Percentiles rank a stretch among this genome's conserved stretches.
These are phyloP conservation scores for Annulohypoxylon nitens DNA, from an alignment of 495 filamentous ascomycete species.

Conservation along the genomic window DNA sequence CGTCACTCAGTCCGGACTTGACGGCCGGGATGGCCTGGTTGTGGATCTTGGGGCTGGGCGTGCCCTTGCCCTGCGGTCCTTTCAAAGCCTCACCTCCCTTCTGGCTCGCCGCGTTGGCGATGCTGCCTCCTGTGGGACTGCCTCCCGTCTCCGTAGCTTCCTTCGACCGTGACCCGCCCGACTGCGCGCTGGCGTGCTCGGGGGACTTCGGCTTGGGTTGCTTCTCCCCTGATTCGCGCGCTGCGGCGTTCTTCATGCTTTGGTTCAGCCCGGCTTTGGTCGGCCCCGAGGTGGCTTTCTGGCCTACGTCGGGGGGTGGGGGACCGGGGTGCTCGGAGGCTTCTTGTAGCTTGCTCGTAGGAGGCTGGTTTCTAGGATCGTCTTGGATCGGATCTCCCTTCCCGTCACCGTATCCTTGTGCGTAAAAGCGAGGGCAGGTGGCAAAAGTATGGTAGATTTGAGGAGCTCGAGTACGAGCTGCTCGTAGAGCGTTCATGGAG, in stretches of 20 bases:
- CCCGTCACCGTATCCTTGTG: slow-evolving; percentile 54
- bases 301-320: slow-evolving; percentile 48
- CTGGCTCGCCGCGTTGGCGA: slow-evolving; percentile 53
- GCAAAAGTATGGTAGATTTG: slow-evolving; percentile 36
- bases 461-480: slow-evolving; percentile 37
- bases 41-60: slow-evolving; percentile 61
- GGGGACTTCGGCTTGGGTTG: slow-evolving; percentile 30
- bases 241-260: slow-evolving; percentile 44
- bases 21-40: slow-evolving; percentile 55
- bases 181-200: slow-evolving; percentile 58
- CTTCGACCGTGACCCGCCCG: slow-evolving; percentile 61
- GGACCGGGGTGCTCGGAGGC: slow-evolving; percentile 54
- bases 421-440: slow-evolving; percentile 26
- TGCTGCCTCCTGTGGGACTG: slow-evolving; percentile 49
- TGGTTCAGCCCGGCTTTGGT: slow-evolving; percentile 47
- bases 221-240: slow-evolving; percentile 38
- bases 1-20: slow-evolving; percentile 55
- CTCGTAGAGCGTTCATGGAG: slow-evolving; percentile 40
- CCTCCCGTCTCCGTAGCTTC: slow-evolving; percentile 56
- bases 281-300: slow-evolving; percentile 44
- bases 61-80: slow-evolving; percentile 54
- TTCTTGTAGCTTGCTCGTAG: slow-evolving; percentile 44
- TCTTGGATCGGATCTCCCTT: slow-evolving; percentile 51
- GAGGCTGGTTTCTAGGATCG: slow-evolving; percentile 50
- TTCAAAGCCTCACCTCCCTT: slow-evolving; percentile 58